Percentiles rank a stretch among this genome's conserved stretches.
phyloP scores from a whole-genome alignment of 2,329 filamentous ascomycete species.

The Emergomyces pasteurianus region DNA sequence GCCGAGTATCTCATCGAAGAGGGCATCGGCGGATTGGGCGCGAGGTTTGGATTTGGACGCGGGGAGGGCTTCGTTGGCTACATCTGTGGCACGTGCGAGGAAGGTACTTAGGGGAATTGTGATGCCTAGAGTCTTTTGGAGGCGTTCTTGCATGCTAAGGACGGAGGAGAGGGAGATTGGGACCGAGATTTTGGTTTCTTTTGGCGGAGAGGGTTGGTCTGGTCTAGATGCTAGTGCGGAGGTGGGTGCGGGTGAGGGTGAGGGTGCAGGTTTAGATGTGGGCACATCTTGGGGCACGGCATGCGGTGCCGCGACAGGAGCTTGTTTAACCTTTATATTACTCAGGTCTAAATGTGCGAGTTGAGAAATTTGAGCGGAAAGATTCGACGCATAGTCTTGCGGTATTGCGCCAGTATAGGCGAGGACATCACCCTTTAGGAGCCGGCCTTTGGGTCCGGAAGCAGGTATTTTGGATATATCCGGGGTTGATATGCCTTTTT shows the following conservation, averaged over 20 bases:
- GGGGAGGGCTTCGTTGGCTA: constrained; percentile 81
- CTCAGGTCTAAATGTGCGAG: constrained; percentile 79
- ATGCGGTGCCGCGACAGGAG: constrained; percentile 23
- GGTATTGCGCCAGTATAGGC: constrained; percentile 74
- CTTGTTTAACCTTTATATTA: constrained; percentile 74
- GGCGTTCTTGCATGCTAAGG: constrained; percentile 65
- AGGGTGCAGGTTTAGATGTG: not conserved
- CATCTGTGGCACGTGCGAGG: constrained; percentile 67
- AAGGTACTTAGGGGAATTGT: constrained; percentile 77
- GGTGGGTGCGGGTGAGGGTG: constrained; percentile 6
- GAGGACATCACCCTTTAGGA: constrained; percentile 91
- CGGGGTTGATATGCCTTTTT: constrained; percentile 62
- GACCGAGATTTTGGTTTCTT: constrained; percentile 47
- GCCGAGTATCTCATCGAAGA: constrained; percentile 83
- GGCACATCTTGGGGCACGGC: constrained; percentile 11
- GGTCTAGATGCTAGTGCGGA: constrained; percentile 20
- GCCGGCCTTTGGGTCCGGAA: constrained; percentile 73
- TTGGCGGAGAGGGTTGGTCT: constrained; percentile 17
- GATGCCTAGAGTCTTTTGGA: constrained; percentile 65
- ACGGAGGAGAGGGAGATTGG: constrained; percentile 70
- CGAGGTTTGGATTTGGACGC: constrained; percentile 48
- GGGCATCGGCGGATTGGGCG: constrained; percentile 52
- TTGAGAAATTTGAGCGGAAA: constrained; percentile 61
- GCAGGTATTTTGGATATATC: constrained; percentile 73
- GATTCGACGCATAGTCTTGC: constrained; percentile 55